Percentiles rank a stretch among this genome's conserved stretches.
phyloP scores from a whole-genome alignment of 148 eudicot genomes.

The Nepenthes gracilis region DNA sequence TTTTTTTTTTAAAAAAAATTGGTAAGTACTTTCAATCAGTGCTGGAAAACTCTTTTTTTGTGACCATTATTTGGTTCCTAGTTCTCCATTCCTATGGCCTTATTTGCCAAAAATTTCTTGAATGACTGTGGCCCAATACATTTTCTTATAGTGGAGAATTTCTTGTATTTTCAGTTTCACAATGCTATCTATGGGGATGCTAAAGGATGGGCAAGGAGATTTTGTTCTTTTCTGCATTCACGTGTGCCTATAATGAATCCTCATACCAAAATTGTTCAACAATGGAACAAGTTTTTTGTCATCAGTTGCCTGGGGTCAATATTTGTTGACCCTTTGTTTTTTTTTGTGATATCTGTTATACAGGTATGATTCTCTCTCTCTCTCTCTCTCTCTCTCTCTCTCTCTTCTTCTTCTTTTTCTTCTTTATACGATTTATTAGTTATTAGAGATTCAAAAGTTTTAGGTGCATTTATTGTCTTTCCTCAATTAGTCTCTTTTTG shows the following conservation, averaged over 20 bases:
- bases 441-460: too few species aligned
- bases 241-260: slow-evolving; percentile 69
- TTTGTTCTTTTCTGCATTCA: slow-evolving; percentile 25
- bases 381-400: background rate
- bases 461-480: too few species aligned
- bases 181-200: slow-evolving; percentile 64
- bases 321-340: slow-evolving; percentile 80
- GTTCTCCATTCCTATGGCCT: too few species aligned
- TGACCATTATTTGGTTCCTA: too few species aligned
- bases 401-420: background rate
- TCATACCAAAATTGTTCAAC: slow-evolving; percentile 52
- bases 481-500: too few species aligned
- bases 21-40: too few species aligned
- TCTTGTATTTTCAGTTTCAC: slow-evolving; percentile 26
- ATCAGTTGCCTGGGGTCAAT: slow-evolving; percentile 57
- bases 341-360: slow-evolving; percentile 43
- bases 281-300: slow-evolving; percentile 68
- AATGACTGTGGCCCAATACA: too few species aligned
- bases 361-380: slow-evolving; percentile 22
- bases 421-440: too few species aligned
- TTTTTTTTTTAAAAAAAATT: too few species aligned
- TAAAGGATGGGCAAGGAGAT: slow-evolving; percentile 61
- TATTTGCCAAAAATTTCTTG: too few species aligned
- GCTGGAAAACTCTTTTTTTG: too few species aligned
- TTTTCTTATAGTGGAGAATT: too few species aligned